These are phyloP conservation scores for Pyrenochaeta sp. DNA, from an alignment of 2,329 filamentous ascomycete species.

Conservation along the genomic window DNA sequence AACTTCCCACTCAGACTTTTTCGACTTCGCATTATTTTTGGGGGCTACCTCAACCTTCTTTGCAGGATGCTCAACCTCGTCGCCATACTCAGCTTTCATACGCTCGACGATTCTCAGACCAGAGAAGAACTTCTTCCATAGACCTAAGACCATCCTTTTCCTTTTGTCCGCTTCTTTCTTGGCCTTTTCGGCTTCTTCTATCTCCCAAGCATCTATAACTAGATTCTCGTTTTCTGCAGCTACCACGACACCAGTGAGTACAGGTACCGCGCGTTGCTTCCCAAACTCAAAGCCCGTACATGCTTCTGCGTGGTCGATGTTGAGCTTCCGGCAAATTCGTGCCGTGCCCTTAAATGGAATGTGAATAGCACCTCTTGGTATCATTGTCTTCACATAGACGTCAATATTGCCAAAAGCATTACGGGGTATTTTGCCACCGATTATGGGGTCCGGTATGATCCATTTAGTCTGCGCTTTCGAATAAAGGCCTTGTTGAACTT, in stretches of 20 bases:
- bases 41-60: constrained; percentile 57
- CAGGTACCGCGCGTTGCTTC: constrained; percentile 89
- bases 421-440: constrained; percentile 86
- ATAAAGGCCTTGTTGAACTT: constrained; percentile 87
- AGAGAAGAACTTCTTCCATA: constrained; percentile 89
- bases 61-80: constrained; percentile 66
- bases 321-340: constrained; percentile 82
- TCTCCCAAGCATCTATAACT: constrained; percentile 78
- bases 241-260: constrained; percentile 89
- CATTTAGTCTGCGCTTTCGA: constrained; percentile 87
- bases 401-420: constrained; percentile 98
- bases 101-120: constrained; percentile 76
- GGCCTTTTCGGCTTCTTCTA: constrained; percentile 75
- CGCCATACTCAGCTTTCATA: constrained; percentile 44
- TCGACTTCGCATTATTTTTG: constrained; percentile 63
- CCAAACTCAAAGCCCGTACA: constrained; percentile 98
- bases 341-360: constrained; percentile 80
- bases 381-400: constrained; percentile 92
- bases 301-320: constrained; percentile 90
- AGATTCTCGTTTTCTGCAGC: constrained; percentile 79
- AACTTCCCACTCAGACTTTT: constrained; percentile 52
- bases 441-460: constrained; percentile 90
- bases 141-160: constrained; percentile 73
- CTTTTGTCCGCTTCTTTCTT: constrained; percentile 83
- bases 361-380: constrained; percentile 83